Evolutionary conservation across 75 land plant species (phyloP), one percentile per base, ranked within the genome.

Genomic region (Azolla pinnata): DNA sequence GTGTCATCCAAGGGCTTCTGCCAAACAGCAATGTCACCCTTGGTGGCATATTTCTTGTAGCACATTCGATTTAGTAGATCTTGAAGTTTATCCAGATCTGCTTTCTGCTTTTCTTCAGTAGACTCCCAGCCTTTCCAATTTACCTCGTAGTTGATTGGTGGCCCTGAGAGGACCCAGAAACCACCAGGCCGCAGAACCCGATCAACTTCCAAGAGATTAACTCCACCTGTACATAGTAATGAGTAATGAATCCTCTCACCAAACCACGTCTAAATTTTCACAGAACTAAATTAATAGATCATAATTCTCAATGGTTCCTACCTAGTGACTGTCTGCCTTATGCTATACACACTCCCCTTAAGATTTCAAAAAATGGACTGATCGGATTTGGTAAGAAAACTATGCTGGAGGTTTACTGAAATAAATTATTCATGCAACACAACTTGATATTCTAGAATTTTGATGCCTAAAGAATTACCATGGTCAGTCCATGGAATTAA

Each of bases 401-500:
- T n/a, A n/a, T n/a, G n/a, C n/a, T n/a, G n/a, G n/a, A n/a, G n/a
- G n/a, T n/a, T n/a, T n/a, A n/a, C n/a, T n/a, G n/a, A n/a, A n/a
- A n/a, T n/a, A n/a, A n/a, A n/a, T n/a, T n/a, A n/a, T n/a, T n/a
- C n/a, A n/a, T n/a, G n/a, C n/a, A n/a, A n/a, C n/a, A n/a, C n/a
- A n/a, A n/a, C n/a, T n/a, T n/a, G n/a, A n/a, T n/a, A n/a, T n/a
- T n/a, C n/a, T n/a, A n/a, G n/a, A n/a, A n/a, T n/a, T n/a, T n/a
- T n/a, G n/a, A n/a, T n/a, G n/a, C n/a, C n/a, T n/a, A n/a, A n/a
- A n/a, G n/a, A n/a, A 44, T 66, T 84, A 91, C 97, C 97, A 56
- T 75, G 78, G 63, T 87, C 88, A 7, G 83, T 80, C 97, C 97
- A 91, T 27, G 92, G 97, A 32, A 91, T 91, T 33, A 91, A 81